A percentile compares a stretch with the other conserved stretches of the same genome.
Conservation (phyloP, 805 yeast species). For the Metschnikowia lunata region DNA sequence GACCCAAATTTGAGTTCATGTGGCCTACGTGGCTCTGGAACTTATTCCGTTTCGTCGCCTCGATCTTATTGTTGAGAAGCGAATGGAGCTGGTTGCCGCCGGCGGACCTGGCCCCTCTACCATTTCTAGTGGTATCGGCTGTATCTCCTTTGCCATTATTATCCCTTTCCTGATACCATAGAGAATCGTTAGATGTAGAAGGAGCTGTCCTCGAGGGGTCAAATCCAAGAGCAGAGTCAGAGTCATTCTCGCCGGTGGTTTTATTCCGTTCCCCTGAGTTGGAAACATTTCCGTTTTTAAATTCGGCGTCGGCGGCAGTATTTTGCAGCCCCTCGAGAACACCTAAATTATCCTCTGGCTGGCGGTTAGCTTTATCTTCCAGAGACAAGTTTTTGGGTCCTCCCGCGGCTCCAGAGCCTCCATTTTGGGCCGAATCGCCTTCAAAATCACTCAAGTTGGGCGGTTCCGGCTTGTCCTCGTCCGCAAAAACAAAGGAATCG, state of each 20-base stretch:
- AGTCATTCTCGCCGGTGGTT: neutral
- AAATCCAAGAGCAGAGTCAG: neutral
- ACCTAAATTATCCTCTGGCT: neutral
- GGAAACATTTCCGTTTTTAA: neutral
- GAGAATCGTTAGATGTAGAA: neutral
- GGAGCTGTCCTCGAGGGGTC: neutral
- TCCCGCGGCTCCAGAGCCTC: neutral
- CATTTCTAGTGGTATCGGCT: neutral
- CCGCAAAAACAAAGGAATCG: slow-evolving; percentile 75
- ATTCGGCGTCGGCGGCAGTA: neutral
- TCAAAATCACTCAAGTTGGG: slow-evolving; percentile 8
- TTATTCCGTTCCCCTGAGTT: neutral
- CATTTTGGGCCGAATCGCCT: slow-evolving; percentile 16
- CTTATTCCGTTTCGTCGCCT: slow-evolving; percentile 11
- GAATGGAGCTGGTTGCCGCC: slow-evolving; percentile 8
- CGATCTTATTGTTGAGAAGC: slow-evolving; percentile 12
- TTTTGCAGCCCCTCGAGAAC: neutral
- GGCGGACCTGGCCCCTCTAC: neutral
- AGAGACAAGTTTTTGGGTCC: too few species aligned
- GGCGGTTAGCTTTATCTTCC: neutral
- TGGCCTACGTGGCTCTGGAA: slow-evolving; percentile 4
- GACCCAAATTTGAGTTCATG: neutral
- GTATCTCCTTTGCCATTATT: too few species aligned
- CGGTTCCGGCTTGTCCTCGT: slow-evolving; percentile 64
- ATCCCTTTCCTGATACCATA: neutral